Evolutionary conservation across 2,329 filamentous ascomycete genomes (phyloP).

Genomic region (Arthrobotrys musiformis): DNA sequence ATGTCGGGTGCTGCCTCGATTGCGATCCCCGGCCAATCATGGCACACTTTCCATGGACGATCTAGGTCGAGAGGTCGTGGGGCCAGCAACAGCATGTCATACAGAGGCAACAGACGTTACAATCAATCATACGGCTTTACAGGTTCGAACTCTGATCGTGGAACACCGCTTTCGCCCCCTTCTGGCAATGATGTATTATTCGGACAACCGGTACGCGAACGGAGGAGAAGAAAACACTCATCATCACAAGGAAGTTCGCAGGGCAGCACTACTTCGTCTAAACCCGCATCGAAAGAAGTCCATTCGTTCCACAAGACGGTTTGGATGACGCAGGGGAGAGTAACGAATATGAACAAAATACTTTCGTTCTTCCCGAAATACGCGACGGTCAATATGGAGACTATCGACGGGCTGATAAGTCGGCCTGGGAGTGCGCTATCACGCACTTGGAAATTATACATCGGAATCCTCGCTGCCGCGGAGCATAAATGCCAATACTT

Average conservation of each 20-base stretch:
- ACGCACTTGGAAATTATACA: slow-evolving; percentile 58
- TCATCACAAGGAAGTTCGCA: slow-evolving; percentile 47
- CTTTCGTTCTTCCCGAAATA: slow-evolving; percentile 58
- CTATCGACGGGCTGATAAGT: slow-evolving; percentile 56
- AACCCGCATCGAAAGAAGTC: slow-evolving; percentile 45
- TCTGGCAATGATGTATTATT: slow-evolving; percentile 36
- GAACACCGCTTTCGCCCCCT: slow-evolving; percentile 50
- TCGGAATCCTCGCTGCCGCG: slow-evolving; percentile 58
- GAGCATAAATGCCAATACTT: slow-evolving; percentile 59
- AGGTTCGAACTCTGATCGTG: slow-evolving; percentile 50
- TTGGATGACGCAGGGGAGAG: slow-evolving; percentile 57
- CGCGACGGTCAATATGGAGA: slow-evolving; percentile 56
- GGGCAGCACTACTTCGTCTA: slow-evolving; percentile 16
- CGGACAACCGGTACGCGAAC: slow-evolving; percentile 41
- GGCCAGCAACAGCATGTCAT: slow-evolving; percentile 46
- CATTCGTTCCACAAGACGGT: slow-evolving; percentile 46
- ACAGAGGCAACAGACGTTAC: slow-evolving; percentile 41
- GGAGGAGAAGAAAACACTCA: slow-evolving; percentile 46
- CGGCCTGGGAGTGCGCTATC: slow-evolving; percentile 56
- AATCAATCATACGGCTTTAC: slow-evolving; percentile 35
- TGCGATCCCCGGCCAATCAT: slow-evolving; percentile 45
- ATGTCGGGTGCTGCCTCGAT: slow-evolving; percentile 46
- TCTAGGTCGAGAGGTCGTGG: slow-evolving; percentile 51
- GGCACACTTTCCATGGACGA: slow-evolving; percentile 46
- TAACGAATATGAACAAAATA: slow-evolving; percentile 58